Conservation (phyloP, 1,139 yeast species). For the Hemisphaericaspora lyxosophila region DNA sequence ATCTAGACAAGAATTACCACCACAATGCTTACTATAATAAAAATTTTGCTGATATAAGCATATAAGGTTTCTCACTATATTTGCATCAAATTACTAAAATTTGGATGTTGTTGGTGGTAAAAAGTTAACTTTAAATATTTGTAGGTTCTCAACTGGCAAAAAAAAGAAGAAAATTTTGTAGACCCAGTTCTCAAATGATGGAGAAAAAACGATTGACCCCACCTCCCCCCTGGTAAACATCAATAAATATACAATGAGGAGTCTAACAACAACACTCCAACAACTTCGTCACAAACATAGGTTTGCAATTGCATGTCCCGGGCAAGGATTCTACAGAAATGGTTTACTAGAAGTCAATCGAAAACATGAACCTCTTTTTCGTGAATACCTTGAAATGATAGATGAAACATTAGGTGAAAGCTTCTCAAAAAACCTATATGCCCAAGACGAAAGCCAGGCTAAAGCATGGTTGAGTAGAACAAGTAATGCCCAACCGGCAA, state of each 20-base stretch:
- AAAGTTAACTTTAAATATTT: too few species aligned
- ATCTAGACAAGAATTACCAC: background rate
- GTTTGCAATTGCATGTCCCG: conserved; percentile 42
- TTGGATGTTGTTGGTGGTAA: background rate
- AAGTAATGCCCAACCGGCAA: conserved; percentile 62
- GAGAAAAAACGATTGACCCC: background rate
- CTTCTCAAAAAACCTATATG: conserved; percentile 32
- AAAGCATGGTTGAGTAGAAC: conserved; percentile 34
- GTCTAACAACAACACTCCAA: conserved; percentile 2
- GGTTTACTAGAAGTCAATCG: conserved; percentile 29
- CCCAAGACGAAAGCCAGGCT: conserved; percentile 11
- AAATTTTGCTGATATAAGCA: background rate
- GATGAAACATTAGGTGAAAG: conserved; percentile 59
- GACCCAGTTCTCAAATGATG: background rate
- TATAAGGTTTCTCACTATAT: background rate
- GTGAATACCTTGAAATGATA: conserved; percentile 43
- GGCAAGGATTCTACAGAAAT: conserved; percentile 38
- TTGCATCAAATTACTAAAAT: background rate
- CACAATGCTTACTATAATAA: background rate
- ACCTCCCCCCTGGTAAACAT: background rate
- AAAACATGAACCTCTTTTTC: conserved; percentile 17
- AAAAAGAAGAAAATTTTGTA: background rate
- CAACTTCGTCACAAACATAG: conserved; percentile 3
- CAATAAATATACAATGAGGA: background rate
- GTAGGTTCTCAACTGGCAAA: background rate